A percentile compares a stretch with the other conserved stretches of the same genome.
phyloP scores from a whole-genome alignment of 495 filamentous ascomycete species.

The Thermochaetoides thermophila region DNA sequence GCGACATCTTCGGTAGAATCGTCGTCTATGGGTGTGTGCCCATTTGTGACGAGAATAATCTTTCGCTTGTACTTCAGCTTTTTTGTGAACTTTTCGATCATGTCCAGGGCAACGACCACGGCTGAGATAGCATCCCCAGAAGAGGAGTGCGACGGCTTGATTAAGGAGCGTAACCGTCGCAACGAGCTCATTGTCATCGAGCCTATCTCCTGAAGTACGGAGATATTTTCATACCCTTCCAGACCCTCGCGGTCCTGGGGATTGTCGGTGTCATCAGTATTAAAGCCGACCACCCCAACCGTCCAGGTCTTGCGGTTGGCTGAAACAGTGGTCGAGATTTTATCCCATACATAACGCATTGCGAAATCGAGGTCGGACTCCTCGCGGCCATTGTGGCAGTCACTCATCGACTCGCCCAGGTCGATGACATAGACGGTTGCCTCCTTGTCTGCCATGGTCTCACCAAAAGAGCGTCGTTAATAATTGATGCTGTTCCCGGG shows the following conservation, averaged over 20 bases:
- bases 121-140: slow-evolving; percentile 75
- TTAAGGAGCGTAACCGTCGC: slow-evolving; percentile 40
- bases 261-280: slow-evolving; percentile 66
- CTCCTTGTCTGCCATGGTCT: slow-evolving; percentile 81
- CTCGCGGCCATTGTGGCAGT: slow-evolving; percentile 53
- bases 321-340: slow-evolving; percentile 69
- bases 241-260: slow-evolving; percentile 38
- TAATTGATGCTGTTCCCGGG: no score
- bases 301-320: slow-evolving; percentile 70
- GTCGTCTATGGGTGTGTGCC: slow-evolving; percentile 50
- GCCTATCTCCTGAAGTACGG: slow-evolving; percentile 53
- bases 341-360: slow-evolving; percentile 94
- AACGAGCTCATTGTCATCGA: slow-evolving; percentile 61
- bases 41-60: slow-evolving; percentile 79
- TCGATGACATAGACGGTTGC: slow-evolving; percentile 87
- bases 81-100: slow-evolving; percentile 73
- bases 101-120: slow-evolving; percentile 66
- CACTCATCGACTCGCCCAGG: slow-evolving; percentile 68
- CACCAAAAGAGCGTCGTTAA: no score
- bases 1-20: slow-evolving; percentile 52
- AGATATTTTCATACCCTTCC: slow-evolving; percentile 62
- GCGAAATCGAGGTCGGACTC: slow-evolving; percentile 78
- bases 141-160: slow-evolving; percentile 45
- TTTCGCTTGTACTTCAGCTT: slow-evolving; percentile 76
- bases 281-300: slow-evolving; percentile 67